Conservation (phyloP, 352 stramenopile species). For the Globisporangium okanoganense region DNA sequence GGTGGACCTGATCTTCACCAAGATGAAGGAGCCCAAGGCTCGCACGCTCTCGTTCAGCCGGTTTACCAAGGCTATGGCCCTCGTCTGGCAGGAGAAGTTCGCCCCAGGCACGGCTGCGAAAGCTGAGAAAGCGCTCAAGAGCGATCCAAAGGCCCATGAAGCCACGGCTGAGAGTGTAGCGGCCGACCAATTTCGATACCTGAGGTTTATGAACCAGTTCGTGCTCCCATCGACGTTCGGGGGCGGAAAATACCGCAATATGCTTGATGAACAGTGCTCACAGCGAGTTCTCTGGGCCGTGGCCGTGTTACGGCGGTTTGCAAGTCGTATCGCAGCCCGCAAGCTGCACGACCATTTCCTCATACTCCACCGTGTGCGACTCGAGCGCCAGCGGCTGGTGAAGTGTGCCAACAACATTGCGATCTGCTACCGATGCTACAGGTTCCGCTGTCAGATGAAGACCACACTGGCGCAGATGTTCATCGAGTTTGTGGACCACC, state of each 20-base stretch:
- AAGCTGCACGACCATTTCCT: conserved; percentile 49
- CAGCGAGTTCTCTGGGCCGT: conserved; percentile 49
- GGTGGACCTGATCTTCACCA: conserved; percentile 60
- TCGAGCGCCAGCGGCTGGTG: conserved; percentile 23
- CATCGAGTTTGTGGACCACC: conserved; percentile 57
- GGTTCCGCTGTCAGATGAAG: conserved; percentile 43
- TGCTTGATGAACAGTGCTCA: conserved; percentile 32
- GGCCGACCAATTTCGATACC: conserved; percentile 31
- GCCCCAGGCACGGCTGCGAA: background rate
- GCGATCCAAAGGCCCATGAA: conserved; percentile 1
- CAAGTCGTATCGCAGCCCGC: conserved; percentile 26
- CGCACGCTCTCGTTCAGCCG: conserved; percentile 51
- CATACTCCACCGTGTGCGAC: conserved; percentile 29
- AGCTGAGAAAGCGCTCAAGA: background rate
- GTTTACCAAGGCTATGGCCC: conserved; percentile 60
- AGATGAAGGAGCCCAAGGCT: conserved; percentile 74
- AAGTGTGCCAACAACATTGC: conserved; percentile 34
- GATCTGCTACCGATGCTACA: conserved; percentile 41
- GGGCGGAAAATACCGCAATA: conserved; percentile 51
- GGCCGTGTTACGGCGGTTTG: conserved; percentile 39
- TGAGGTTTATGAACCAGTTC: conserved; percentile 66
- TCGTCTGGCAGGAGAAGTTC: conserved; percentile 67
- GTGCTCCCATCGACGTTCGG: conserved; percentile 55
- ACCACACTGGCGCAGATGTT: conserved; percentile 48
- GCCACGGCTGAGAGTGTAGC: conserved; percentile 4